These are phyloP conservation scores for Lagenidium sp. DNA, from an alignment of 352 stramenopile species.

Conservation along the genomic window DNA sequence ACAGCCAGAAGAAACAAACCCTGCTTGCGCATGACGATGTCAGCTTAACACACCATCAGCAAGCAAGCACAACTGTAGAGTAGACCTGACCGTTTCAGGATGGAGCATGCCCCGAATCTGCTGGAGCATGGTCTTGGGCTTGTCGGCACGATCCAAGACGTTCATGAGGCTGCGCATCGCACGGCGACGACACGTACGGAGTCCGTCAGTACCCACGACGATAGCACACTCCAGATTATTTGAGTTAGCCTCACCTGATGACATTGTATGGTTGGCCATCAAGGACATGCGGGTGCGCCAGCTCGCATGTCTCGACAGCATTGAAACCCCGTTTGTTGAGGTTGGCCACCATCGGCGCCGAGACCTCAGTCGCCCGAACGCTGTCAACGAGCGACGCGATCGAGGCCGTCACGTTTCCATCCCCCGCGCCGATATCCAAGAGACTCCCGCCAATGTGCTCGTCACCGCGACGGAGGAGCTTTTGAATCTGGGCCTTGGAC, in stretches of 20 bases:
- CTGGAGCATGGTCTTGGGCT: conserved; percentile 64
- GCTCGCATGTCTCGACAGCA: conserved; percentile 59
- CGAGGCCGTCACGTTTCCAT: conserved; percentile 74
- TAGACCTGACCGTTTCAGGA: conserved; percentile 32
- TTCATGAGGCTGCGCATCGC: conserved; percentile 82
- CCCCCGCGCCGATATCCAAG: conserved; percentile 75
- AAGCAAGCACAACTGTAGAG: background rate
- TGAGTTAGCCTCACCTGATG: conserved; percentile 68
- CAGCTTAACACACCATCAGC: background rate
- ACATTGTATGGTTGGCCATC: conserved; percentile 64
- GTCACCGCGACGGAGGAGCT: conserved; percentile 44
- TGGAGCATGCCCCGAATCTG: conserved; percentile 72
- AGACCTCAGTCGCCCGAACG: conserved; percentile 71
- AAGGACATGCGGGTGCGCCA: conserved; percentile 58
- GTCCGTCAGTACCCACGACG: too few species aligned
- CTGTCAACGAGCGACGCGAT: conserved; percentile 67
- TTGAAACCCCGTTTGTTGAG: conserved; percentile 73
- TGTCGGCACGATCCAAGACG: conserved; percentile 74
- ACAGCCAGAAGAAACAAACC: conserved; percentile 72
- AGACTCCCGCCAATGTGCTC: conserved; percentile 35
- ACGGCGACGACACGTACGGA: too few species aligned
- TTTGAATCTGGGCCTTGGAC: conserved; percentile 57
- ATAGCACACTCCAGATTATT: too few species aligned
- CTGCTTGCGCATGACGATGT: conserved; percentile 9
- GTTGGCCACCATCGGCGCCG: conserved; percentile 65